These are phyloP conservation scores for Dendrobium nobile DNA, from an alignment of 106 monocot species.

Conservation along the genomic window DNA sequence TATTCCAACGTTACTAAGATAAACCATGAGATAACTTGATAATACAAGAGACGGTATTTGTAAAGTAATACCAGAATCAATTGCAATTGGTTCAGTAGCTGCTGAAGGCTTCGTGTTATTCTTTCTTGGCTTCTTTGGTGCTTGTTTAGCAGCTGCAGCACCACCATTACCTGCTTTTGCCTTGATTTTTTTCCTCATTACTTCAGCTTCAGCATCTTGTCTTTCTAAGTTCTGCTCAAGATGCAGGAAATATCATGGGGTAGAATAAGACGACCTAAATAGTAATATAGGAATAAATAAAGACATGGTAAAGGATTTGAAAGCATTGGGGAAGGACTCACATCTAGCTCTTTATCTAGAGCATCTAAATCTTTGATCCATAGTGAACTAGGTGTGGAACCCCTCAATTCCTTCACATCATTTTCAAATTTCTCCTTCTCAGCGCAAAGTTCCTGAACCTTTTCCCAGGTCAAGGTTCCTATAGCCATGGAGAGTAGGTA, in stretches of 20 bases:
- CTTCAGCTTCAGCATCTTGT: slow-evolving; percentile 34
- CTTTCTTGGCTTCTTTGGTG: slow-evolving; percentile 30
- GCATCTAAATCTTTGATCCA: slow-evolving; percentile 86
- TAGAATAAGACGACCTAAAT: background rate
- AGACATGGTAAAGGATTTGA: background rate
- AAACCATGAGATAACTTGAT: background rate
- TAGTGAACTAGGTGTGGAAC: slow-evolving; percentile 35
- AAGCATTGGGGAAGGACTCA: slow-evolving; percentile 11
- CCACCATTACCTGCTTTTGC: background rate
- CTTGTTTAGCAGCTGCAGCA: slow-evolving; percentile 9
- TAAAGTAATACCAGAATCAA: slow-evolving; percentile 10
- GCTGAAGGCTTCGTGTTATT: slow-evolving; percentile 9
- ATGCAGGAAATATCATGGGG: background rate
- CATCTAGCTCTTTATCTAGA: slow-evolving; percentile 55
- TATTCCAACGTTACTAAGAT: background rate
- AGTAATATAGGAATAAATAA: background rate
- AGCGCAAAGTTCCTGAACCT: slow-evolving; percentile 55
- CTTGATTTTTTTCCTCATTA: slow-evolving; percentile 14
- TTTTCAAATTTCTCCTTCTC: slow-evolving; percentile 40
- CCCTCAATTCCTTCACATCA: slow-evolving; percentile 48
- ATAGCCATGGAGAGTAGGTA: slow-evolving; percentile 80
- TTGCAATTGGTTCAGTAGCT: background rate
- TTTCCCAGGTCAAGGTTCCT: slow-evolving; percentile 68
- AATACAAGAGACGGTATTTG: background rate
- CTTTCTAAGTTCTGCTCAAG: slow-evolving; percentile 32